Percentiles rank a stretch among this genome's conserved stretches.
Conservation (phyloP, 1,139 yeast genomes). For the Wickerhamiella infanticola region DNA sequence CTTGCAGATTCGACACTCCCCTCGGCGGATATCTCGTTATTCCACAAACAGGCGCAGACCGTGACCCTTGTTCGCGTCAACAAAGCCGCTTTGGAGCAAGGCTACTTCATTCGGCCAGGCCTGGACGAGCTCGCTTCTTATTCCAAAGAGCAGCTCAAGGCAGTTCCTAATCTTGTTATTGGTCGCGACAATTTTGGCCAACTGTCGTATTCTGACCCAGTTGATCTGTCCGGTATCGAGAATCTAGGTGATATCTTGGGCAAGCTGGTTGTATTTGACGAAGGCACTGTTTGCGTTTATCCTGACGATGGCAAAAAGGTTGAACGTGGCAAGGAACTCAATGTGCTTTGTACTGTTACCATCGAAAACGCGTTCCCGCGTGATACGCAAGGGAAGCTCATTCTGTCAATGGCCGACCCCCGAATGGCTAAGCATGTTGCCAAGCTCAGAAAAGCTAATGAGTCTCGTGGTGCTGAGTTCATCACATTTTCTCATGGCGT, state of each 20-base stretch:
- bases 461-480: conserved; percentile 56
- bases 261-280: conserved; percentile 38
- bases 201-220: conserved; percentile 54
- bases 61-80: conserved; percentile 14
- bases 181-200: conserved; percentile 71
- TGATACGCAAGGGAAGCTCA: conserved; percentile 18
- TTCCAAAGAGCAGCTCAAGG: conserved; percentile 36
- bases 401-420: conserved; percentile 29
- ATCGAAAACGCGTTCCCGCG: conserved; percentile 41
- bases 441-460: conserved; percentile 30
- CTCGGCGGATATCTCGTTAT: not conserved
- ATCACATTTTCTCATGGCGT: conserved; percentile 57
- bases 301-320: conserved; percentile 42
- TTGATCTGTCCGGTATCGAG: conserved; percentile 45
- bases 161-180: conserved; percentile 51
- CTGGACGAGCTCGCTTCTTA: conserved; percentile 36
- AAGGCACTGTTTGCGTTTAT: conserved; percentile 51
- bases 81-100: conserved; percentile 26
- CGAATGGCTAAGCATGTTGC: conserved; percentile 33
- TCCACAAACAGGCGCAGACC: conserved; percentile 7
- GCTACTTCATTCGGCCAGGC: conserved; percentile 74
- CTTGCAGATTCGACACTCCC: not conserved
- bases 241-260: conserved; percentile 38
- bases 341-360: conserved; percentile 73
- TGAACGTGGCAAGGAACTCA: conserved; percentile 55